These are phyloP conservation scores for Bipolaris victoriae DNA, from an alignment of 2,329 filamentous ascomycete genomes.

Conservation along the genomic window DNA sequence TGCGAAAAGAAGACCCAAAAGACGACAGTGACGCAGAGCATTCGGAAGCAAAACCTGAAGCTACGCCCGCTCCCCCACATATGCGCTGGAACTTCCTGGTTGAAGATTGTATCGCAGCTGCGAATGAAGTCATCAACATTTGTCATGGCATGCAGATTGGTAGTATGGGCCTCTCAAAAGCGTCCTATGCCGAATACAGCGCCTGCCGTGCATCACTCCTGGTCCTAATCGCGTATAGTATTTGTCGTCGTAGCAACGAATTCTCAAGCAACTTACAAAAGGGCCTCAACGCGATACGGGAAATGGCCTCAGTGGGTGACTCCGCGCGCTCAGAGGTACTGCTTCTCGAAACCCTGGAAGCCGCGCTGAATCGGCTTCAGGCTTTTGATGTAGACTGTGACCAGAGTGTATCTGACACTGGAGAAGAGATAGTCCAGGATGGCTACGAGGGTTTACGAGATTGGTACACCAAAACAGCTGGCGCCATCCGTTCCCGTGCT, in stretches of 20 bases:
- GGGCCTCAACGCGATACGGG: slow-evolving; percentile 15
- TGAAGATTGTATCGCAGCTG: slow-evolving; percentile 17
- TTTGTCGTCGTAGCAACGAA: slow-evolving; percentile 14
- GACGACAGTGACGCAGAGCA: background rate
- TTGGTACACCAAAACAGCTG: slow-evolving; percentile 13
- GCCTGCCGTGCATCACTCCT: slow-evolving; percentile 22
- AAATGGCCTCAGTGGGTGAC: slow-evolving; percentile 20
- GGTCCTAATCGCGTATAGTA: slow-evolving; percentile 20
- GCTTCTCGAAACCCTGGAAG: slow-evolving; percentile 17
- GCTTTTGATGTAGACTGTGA: slow-evolving; percentile 11
- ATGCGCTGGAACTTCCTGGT: slow-evolving; percentile 14
- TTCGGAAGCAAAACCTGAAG: background rate
- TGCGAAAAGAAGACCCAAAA: background rate
- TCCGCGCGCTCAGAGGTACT: slow-evolving; percentile 21
- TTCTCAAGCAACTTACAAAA: slow-evolving; percentile 13
- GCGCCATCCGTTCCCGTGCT: background rate
- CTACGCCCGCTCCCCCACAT: background rate
- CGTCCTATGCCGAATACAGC: slow-evolving; percentile 21
- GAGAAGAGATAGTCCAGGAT: slow-evolving; percentile 4
- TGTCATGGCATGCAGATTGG: slow-evolving; percentile 14
- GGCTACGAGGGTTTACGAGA: slow-evolving; percentile 14
- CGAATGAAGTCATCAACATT: slow-evolving; percentile 15
- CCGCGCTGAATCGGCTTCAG: slow-evolving; percentile 15
- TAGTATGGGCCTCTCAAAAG: slow-evolving; percentile 20
- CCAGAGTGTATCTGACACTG: background rate